Conservation (phyloP, 306 rosid species). For the Rosa lucieae region DNA sequence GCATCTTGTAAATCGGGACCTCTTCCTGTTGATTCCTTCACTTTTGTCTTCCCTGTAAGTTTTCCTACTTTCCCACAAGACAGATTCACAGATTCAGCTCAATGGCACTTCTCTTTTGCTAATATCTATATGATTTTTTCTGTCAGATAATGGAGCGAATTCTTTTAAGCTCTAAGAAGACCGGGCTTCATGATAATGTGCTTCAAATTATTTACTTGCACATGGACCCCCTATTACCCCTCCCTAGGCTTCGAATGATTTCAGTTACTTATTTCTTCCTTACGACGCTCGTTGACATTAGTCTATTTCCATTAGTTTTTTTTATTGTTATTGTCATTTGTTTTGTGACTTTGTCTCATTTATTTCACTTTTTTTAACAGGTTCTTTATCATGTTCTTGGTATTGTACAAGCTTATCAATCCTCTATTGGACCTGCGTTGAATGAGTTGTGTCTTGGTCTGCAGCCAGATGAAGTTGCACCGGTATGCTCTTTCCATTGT, state of each 20-base stretch:
- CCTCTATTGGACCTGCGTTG: constrained; percentile 83
- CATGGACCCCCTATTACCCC: constrained; percentile 90
- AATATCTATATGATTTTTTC: constrained; percentile 26
- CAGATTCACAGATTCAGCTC: constrained; percentile 20
- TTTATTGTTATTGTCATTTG: constrained; percentile 7
- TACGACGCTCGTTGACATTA: not conserved
- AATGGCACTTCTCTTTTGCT: constrained; percentile 26
- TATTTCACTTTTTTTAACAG: constrained; percentile 43
- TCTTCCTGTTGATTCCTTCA: constrained; percentile 95
- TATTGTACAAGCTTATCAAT: constrained; percentile 76
- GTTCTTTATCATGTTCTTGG: constrained; percentile 92
- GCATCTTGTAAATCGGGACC: constrained; percentile 87
- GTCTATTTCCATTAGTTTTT: not conserved
- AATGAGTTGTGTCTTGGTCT: constrained; percentile 95
- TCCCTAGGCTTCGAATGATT: constrained; percentile 90
- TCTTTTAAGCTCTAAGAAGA: constrained; percentile 83
- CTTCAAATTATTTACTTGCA: constrained; percentile 82
- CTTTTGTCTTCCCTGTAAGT: constrained; percentile 91
- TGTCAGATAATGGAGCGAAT: constrained; percentile 85
- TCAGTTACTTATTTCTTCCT: constrained; percentile 51
- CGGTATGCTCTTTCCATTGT: constrained; percentile 49
- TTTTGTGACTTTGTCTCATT: constrained; percentile 6
- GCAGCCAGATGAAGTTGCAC: constrained; percentile 75
- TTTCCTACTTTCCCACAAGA: constrained; percentile 17
- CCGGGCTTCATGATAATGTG: constrained; percentile 77